Evolutionary conservation across 1,284 basidiomycete species (phyloP), one percentile per base, ranked within the genome.

Genomic region (Peniophora sp.): DNA sequence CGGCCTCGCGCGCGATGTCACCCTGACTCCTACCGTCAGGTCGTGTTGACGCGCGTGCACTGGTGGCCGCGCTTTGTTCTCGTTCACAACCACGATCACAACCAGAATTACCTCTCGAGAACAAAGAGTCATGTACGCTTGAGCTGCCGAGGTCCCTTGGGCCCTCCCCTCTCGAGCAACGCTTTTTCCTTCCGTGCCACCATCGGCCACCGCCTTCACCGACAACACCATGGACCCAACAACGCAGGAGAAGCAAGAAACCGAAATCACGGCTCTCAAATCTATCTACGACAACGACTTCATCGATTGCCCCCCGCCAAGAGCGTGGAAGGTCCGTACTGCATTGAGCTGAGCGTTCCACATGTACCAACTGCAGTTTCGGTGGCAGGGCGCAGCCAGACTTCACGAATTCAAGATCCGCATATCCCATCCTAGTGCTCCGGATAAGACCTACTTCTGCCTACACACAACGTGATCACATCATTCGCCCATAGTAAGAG

Each of bases 211-310:
- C 43, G 9, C 43, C 3, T 24, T 20, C 43, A 15, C 22, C 43
- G 14, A 14, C 43, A 24, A 23, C 23, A n/a, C 43, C 10, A 14
- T 24, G 43, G n/a, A n/a, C 18, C 23, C 43, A 24, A 15, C 20
- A 45, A 45, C n/a, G 20, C 79, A 84, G 69, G 83, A 86, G 72
- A 70, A 75, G 63, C 86, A 89, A 68, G 72, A 81, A 57, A 68
- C 78, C 55, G 87, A 90, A 73, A 84, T 89, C 58, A 85, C 81
- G 48, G 85, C 79, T 42, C 72, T 90, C 56, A 78, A 81, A 65
- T 83, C 86, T 54, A 90, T 90, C 55, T 90, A 85, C 68, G 83
- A 73, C 56, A 76, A 85, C 55, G 81, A 87, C 60, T 88, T 87
- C 60, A 72, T 81, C 45, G 78, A 86, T 59, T 76, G 74, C 53